Evolutionary conservation across 305 asterid genomes (phyloP).

Genomic region (Salvia sclarea): DNA sequence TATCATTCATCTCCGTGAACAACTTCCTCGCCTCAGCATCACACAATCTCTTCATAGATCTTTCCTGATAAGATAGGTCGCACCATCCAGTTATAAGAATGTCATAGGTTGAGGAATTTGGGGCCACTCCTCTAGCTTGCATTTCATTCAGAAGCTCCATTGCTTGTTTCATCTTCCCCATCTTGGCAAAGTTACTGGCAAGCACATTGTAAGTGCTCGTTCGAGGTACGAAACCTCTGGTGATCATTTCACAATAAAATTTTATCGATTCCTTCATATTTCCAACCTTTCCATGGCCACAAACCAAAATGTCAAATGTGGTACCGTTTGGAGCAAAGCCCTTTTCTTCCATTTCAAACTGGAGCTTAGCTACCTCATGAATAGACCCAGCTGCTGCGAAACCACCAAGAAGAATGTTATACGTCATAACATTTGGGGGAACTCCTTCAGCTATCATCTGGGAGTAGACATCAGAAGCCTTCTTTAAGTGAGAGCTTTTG

Average conservation of each 20-base stretch:
- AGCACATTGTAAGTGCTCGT: conserved; percentile 72
- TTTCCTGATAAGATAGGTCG: conserved; percentile 54
- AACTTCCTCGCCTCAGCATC: conserved; percentile 66
- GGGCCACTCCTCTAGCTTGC: conserved; percentile 62
- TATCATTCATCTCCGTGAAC: conserved; percentile 73
- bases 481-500: conserved; percentile 57
- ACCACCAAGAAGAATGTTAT: conserved; percentile 69
- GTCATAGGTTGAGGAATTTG: conserved; percentile 79
- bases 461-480: conserved; percentile 55
- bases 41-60: conserved; percentile 47
- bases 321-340: conserved; percentile 60
- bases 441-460: conserved; percentile 64
- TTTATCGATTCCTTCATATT: conserved; percentile 73
- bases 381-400: conserved; percentile 51
- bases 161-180: conserved; percentile 86
- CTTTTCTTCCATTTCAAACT: conserved; percentile 57
- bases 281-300: conserved; percentile 71
- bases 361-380: conserved; percentile 49
- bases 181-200: conserved; percentile 67
- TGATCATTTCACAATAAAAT: conserved; percentile 88
- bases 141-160: conserved; percentile 83
- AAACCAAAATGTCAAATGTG: conserved; percentile 67
- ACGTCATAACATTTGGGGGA: conserved; percentile 67
- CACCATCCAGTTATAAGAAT: conserved; percentile 83
- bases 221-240: conserved; percentile 74